A percentile compares a stretch with the other conserved stretches of the same genome.
Evolutionary conservation across 176 grass and related monocot species (phyloP).

Genomic region (Avena sativa): DNA sequence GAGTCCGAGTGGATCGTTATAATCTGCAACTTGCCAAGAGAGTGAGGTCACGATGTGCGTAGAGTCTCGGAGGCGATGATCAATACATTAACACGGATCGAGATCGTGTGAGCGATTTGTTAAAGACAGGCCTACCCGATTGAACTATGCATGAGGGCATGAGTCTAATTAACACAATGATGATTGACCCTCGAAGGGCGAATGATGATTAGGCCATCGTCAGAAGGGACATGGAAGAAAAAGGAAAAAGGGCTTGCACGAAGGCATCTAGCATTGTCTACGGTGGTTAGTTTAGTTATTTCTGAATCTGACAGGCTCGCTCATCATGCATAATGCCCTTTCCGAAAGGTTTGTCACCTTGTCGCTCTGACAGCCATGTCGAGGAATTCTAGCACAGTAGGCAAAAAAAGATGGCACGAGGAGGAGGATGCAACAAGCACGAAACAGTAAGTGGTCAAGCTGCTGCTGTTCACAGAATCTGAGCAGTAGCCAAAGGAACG

Average conservation of each 20-base stretch:
- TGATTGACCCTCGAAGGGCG: too few relatives aligned
- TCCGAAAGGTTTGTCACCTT: background rate
- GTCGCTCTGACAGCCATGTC: background rate
- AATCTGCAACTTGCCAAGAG: background rate
- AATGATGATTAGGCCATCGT: conserved; percentile 21
- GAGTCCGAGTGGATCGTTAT: background rate
- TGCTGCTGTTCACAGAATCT: background rate
- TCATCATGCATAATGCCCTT: background rate
- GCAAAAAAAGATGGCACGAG: background rate
- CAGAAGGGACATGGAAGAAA: conserved; percentile 1
- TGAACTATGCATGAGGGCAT: conserved; percentile 25
- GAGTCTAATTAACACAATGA: conserved; percentile 3
- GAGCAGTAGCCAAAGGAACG: background rate
- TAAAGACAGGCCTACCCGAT: background rate
- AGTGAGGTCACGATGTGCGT: conserved; percentile 26
- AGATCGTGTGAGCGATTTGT: background rate
- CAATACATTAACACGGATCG: conserved; percentile 21
- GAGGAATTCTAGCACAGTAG: background rate
- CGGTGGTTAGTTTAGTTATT: background rate
- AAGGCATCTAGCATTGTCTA: background rate
- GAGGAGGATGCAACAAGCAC: background rate
- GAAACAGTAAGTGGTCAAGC: background rate
- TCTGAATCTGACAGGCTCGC: conserved; percentile 7
- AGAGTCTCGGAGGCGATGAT: background rate
- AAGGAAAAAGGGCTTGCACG: background rate